phyloP scores from a whole-genome alignment of 2,329 filamentous ascomycete species.

The Aspergillus alliaceus region DNA sequence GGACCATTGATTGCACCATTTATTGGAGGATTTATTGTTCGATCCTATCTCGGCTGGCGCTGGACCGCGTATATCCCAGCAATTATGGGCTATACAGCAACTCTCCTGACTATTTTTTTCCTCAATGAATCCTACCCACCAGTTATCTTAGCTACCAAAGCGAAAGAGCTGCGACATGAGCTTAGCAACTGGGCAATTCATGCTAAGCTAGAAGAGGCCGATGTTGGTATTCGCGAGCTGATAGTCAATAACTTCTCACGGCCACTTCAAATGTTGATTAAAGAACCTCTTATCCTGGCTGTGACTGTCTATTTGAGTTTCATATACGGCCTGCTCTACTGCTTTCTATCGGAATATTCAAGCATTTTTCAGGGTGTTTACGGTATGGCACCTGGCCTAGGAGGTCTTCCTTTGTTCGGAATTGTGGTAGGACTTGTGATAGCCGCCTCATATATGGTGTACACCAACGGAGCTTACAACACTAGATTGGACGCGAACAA shows the following conservation, averaged over 20 bases:
- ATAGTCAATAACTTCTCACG: slow-evolving; percentile 49
- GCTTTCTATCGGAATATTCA: slow-evolving; percentile 38
- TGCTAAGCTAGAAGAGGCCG: slow-evolving; percentile 53
- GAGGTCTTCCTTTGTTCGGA: slow-evolving; percentile 80
- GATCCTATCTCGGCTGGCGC: slow-evolving; percentile 50
- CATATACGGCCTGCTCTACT: slow-evolving; percentile 37
- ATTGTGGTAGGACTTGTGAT: slow-evolving; percentile 74
- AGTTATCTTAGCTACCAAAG: slow-evolving; percentile 53
- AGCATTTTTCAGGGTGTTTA: slow-evolving; percentile 56
- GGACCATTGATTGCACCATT: slow-evolving; percentile 52
- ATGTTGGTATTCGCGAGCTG: slow-evolving; percentile 48
- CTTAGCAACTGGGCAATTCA: slow-evolving; percentile 61
- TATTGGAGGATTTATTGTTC: slow-evolving; percentile 52
- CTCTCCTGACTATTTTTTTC: slow-evolving; percentile 43
- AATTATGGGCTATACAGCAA: slow-evolving; percentile 53
- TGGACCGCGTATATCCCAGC: slow-evolving; percentile 51
- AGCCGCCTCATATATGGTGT: slow-evolving; percentile 63
- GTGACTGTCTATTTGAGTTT: slow-evolving; percentile 43
- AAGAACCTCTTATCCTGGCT: slow-evolving; percentile 43
- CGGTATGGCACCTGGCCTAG: slow-evolving; percentile 66
- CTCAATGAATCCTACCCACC: slow-evolving; percentile 57
- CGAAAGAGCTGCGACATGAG: slow-evolving; percentile 50
- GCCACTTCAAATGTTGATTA: slow-evolving; percentile 39
- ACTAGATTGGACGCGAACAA: slow-evolving; percentile 68
- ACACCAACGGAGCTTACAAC: slow-evolving; percentile 66